phyloP scores from a whole-genome alignment of 306 rosid genomes.

The Trichosanthes truncata region DNA sequence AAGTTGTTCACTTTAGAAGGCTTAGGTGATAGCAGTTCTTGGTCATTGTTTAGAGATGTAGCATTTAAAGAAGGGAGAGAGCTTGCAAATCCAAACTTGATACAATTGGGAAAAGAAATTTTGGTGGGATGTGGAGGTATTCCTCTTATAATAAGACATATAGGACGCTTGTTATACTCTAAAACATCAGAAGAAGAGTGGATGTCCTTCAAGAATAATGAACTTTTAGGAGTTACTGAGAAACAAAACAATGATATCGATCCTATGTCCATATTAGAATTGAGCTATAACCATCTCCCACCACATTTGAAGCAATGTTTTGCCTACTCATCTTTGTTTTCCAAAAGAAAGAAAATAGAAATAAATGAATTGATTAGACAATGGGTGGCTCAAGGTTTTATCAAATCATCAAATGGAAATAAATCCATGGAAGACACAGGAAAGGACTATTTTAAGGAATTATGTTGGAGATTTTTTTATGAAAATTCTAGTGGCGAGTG shows the following conservation, averaged over 20 bases:
- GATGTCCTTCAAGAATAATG: constrained; percentile 15
- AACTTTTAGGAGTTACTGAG: constrained; percentile 7
- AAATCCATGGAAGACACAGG: constrained; percentile 29
- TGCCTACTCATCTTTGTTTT: constrained; percentile 27
- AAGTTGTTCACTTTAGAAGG: not conserved
- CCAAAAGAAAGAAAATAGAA: constrained; percentile 14
- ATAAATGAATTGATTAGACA: constrained; percentile 16
- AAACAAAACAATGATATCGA: constrained; percentile 8
- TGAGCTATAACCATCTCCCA: constrained; percentile 13
- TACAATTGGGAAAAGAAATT: constrained; percentile 23
- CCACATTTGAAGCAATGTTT: constrained; percentile 9
- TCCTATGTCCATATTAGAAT: constrained; percentile 2
- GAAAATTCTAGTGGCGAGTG: not conserved
- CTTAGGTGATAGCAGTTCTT: not conserved
- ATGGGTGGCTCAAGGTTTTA: constrained; percentile 29
- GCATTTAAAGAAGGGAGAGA: not conserved
- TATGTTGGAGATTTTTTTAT: constrained; percentile 33
- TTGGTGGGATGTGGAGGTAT: constrained; percentile 34
- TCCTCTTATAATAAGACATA: constrained; percentile 32
- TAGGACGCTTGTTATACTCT: constrained; percentile 23
- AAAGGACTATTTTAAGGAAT: constrained; percentile 19
- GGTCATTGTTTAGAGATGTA: not conserved
- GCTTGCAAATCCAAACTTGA: not conserved
- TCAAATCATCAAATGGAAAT: constrained; percentile 10
- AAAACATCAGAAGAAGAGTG: constrained; percentile 17